Conservation (phyloP, 495 filamentous ascomycete genomes). For the Penicillium cosmopolitanum region DNA sequence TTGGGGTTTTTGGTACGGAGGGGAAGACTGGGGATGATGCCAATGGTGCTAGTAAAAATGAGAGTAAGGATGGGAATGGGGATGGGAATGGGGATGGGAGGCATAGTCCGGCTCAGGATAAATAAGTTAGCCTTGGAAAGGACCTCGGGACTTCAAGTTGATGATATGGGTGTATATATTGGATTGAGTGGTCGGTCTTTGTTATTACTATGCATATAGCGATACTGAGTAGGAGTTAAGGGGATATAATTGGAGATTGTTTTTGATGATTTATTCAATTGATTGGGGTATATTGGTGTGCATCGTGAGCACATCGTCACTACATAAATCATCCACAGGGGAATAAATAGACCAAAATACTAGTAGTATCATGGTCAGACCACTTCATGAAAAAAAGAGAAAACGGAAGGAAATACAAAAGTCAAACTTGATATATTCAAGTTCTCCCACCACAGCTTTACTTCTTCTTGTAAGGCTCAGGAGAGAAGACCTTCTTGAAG, state of each 20-base stretch:
- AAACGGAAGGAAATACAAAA: not conserved
- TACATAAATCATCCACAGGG: slow-evolving; percentile 5
- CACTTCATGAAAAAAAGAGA: not conserved
- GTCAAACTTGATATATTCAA: not conserved
- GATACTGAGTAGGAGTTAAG: no score
- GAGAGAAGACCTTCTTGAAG: slow-evolving; percentile 41
- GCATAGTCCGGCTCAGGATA: no score
- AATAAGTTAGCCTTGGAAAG: no score
- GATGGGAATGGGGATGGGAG: no score
- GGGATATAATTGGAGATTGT: not conserved
- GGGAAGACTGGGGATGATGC: not conserved
- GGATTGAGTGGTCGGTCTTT: no score
- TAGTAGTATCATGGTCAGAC: not conserved
- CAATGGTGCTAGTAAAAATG: no score
- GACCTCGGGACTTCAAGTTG: no score
- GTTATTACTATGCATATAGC: no score
- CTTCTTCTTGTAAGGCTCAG: slow-evolving; percentile 23
- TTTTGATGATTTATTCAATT: slow-evolving; percentile 3
- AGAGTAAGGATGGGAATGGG: no score
- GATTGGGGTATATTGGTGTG: slow-evolving; percentile 22
- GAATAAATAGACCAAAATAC: slow-evolving; percentile 1
- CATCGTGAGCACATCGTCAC: slow-evolving; percentile 14
- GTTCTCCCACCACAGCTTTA: not conserved
- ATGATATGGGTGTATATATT: no score
- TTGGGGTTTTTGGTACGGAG: not conserved